Base-by-base conservation (phyloP, 768 basidiomycete species). In the Macrolepiota dolichaula region DNA sequence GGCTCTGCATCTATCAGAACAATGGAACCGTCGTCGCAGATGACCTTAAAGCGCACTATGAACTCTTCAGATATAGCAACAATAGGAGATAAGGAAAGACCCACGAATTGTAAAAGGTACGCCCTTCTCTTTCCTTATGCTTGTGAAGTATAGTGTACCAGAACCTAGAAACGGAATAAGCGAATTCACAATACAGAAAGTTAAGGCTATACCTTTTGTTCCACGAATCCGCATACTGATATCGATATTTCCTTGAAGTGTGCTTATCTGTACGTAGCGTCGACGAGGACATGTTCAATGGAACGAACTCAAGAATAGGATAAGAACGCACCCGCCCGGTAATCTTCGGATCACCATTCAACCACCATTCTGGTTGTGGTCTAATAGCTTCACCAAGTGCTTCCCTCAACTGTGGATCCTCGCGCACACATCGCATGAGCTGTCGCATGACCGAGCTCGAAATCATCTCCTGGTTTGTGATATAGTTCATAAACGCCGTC, bases 61-160 rank as follows among this genome's bases (percentile, higher is more conserved):
- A 24, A 24, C 3, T 9, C 47, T 49, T 49, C 47, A 49, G 47
- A 49, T 7, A 27, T 11, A 3, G 42, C 19, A 44, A 7, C 3
- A 9, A 49, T 22, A 40, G 29, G 22, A 35, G 25, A 53, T n/a
- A 38, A 38, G 44, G n/a, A 12, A 15, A 24, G 4, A 81, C 87
- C 63, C 71, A 93, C 89, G 68, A 3, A 87, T 85, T 36, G 81
- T 85, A 70, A 89, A 92, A 1, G 81, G 82, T 42, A 81, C 74
- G 9, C 89, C 90, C 68, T 91, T 92, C 15, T 80, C 84, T 74
- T 85, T 87, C 46, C 91, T 81, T 59, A 93, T 87, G 70, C 89
- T 92, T 2, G 91, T 92, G 70, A 92, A 93, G 68, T 93, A 92
- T 1, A 92, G 71, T 17, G 89, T 93, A 5, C 91, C 91, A 19